These are phyloP conservation scores for Papiliotrema flavescens DNA, from an alignment of 1,284 basidiomycete species.

Conservation along the genomic window DNA sequence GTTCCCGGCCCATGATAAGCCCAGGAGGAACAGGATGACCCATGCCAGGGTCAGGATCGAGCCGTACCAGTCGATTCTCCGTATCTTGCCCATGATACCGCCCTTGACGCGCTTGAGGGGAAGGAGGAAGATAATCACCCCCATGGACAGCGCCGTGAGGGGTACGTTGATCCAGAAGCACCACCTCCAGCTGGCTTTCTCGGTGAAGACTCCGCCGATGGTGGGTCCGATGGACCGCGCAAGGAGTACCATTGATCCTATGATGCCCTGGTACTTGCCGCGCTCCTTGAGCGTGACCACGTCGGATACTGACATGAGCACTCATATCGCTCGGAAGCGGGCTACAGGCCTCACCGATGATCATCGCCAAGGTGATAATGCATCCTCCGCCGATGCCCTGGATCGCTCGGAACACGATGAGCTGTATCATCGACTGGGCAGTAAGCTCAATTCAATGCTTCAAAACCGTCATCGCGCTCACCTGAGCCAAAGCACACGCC, in stretches of 20 bases:
- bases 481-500: conserved; percentile 50
- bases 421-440: conserved; percentile 59
- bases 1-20: conserved; percentile 71
- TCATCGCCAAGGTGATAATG: conserved; percentile 41
- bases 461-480: too few relatives aligned
- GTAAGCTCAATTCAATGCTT: too few relatives aligned
- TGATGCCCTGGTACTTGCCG: conserved; percentile 50
- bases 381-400: conserved; percentile 45
- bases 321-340: too few relatives aligned
- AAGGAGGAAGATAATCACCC: conserved; percentile 49
- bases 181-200: conserved; percentile 10
- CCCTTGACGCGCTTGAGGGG: conserved; percentile 58
- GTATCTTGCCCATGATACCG: conserved; percentile 50
- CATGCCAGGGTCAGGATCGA: conserved; percentile 57
- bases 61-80: conserved; percentile 49
- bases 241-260: conserved; percentile 38
- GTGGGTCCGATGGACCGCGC: conserved; percentile 46
- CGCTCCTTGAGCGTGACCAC: conserved; percentile 47
- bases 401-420: conserved; percentile 64
- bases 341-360: conserved; percentile 26
- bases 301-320: conserved; percentile 27
- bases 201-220: conserved; percentile 3
- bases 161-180: conserved; percentile 56
- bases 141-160: conserved; percentile 42
- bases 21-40: conserved; percentile 63